Evolutionary conservation across 1,284 basidiomycete species (phyloP).

Genomic region (Rhodotorula sp.): DNA sequence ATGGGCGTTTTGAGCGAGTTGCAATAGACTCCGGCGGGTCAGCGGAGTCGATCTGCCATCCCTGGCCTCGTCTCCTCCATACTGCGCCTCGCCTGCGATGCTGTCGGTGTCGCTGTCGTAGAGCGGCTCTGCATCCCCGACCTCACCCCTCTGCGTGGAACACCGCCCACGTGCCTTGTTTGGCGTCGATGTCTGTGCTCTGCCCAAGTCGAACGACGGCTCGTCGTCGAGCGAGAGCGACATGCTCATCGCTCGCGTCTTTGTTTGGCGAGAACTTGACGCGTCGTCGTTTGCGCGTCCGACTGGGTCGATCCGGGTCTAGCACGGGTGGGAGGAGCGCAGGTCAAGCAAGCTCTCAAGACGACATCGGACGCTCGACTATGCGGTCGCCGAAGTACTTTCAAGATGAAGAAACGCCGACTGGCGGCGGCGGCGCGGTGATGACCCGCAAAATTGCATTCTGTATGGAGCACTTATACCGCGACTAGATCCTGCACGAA

Average conservation of each 20-base stretch:
- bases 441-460: too few relatives aligned
- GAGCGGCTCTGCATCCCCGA: constrained; percentile 11
- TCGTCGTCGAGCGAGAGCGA: constrained; percentile 13
- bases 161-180: neutral
- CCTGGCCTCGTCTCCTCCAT: too few relatives aligned
- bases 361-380: too few relatives aligned
- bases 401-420: too few relatives aligned
- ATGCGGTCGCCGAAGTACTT: too few relatives aligned
- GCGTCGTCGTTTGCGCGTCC: too few relatives aligned
- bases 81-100: constrained; percentile 8
- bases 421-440: too few relatives aligned
- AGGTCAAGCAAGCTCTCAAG: too few relatives aligned
- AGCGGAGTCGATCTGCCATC: neutral
- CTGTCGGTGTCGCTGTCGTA: constrained; percentile 33
- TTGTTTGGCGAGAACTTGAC: neutral
- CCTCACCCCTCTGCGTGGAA: neutral
- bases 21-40: constrained; percentile 16
- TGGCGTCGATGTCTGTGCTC: constrained; percentile 18
- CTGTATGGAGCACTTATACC: too few relatives aligned
- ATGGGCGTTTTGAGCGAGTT: neutral
- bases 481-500: too few relatives aligned
- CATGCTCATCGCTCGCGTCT: neutral
- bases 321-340: too few relatives aligned
- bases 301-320: too few relatives aligned
- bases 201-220: constrained; percentile 19